phyloP scores from a whole-genome alignment of 2,329 filamentous ascomycete genomes.

The Stemphylium beticola region DNA sequence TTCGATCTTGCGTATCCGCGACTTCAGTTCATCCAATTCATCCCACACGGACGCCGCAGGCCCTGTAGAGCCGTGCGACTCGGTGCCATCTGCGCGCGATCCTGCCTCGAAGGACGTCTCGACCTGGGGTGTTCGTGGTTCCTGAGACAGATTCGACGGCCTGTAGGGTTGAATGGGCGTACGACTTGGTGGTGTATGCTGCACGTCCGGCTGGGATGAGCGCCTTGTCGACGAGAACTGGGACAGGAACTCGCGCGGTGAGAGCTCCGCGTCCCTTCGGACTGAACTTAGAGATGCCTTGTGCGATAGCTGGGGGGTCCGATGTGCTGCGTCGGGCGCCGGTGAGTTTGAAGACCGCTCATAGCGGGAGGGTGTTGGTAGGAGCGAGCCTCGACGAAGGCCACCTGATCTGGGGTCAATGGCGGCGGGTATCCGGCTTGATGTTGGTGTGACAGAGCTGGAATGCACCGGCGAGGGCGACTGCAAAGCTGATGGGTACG shows the following conservation, averaged over 20 bases:
- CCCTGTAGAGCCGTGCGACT: slow-evolving; percentile 86
- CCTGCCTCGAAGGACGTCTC: slow-evolving; percentile 36
- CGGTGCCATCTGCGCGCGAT: slow-evolving; percentile 59
- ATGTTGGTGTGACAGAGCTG: slow-evolving; percentile 33
- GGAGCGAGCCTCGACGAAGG: slow-evolving; percentile 42
- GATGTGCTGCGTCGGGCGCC: slow-evolving; percentile 27
- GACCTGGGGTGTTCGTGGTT: slow-evolving; percentile 34
- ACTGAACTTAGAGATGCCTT: slow-evolving; percentile 37
- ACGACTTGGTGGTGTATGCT: slow-evolving; percentile 43
- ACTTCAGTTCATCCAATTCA: slow-evolving; percentile 93
- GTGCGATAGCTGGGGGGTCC: slow-evolving; percentile 40
- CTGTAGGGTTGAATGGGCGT: slow-evolving; percentile 41
- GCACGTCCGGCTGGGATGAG: slow-evolving; percentile 41
- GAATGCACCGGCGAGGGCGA: slow-evolving; percentile 36
- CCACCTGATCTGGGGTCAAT: slow-evolving; percentile 34
- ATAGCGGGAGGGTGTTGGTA: slow-evolving; percentile 37
- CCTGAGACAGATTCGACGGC: slow-evolving; percentile 43
- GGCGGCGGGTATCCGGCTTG: slow-evolving; percentile 35
- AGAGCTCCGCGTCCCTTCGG: slow-evolving; percentile 36
- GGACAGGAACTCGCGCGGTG: slow-evolving; percentile 45
- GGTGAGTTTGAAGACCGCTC: slow-evolving; percentile 40
- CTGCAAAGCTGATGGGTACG: slow-evolving; percentile 39
- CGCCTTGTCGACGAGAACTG: slow-evolving; percentile 37
- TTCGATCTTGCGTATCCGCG: slow-evolving; percentile 87
- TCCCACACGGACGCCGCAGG: slow-evolving; percentile 97